Evolutionary conservation across 2,329 filamentous ascomycete species (phyloP), one percentile per base, ranked within the genome.

Genomic region (Blastomyces gilchristii): DNA sequence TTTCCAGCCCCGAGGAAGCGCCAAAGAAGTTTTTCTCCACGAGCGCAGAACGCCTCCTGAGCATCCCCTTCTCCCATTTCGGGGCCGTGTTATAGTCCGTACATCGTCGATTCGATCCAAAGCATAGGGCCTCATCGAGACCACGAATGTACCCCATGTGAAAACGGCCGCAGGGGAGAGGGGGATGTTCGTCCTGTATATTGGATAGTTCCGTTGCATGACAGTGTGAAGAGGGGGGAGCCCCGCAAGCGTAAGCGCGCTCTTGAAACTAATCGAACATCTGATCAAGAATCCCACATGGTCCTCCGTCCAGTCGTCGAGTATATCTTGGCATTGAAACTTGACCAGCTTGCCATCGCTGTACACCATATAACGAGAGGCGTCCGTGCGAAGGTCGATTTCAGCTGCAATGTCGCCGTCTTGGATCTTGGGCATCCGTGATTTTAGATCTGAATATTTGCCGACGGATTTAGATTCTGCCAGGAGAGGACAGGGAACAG

Each of bases 271-370:
- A 76, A 82, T 87, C 0, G 81, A 84, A 69, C 85, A 88, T 9
- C 85, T 85, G 65, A 88, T 82, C 54, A 87, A 71, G 68, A 86
- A 88, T 0, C 79, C 85, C 31, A 85, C 80, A 67, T 88, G 83
- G 66, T 85, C 79, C 4, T 76, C 69, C 0, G 78, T 80, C 85
- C 85, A 88, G 50, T 83, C 71, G 1, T 73, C 68, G 0, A 72
- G 67, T 18, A 88, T 75, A 68, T 84, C 77, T 1, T 68, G 59
- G 41, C 74, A 72, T 18, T 76, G 74, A 0, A 72, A 69, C 25
- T 75, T 74, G 5, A 72, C 67, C 1, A 81, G 73, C 54, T 73
- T 72, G 1, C 79, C 79, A 63, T 83, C 72, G n/a, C 75, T 66
- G 71, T 87, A 87, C 14, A 87, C 76, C 66, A 81, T 82, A 71